These are phyloP conservation scores for Populus hybrid DNA, from an alignment of 441 rosid genomes.

Conservation along the genomic window DNA sequence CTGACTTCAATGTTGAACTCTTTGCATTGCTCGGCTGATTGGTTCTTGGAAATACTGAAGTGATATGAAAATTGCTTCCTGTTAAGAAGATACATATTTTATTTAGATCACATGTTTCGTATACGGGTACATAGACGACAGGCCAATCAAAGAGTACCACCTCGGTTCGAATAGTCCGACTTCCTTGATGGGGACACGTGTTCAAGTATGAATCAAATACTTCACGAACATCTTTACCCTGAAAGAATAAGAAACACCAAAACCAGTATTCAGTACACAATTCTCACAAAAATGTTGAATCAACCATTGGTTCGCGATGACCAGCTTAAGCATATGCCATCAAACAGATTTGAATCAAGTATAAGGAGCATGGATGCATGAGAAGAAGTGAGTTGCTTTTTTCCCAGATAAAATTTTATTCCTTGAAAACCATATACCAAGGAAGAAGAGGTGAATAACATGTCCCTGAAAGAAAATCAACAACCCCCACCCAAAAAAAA, in stretches of 20 bases:
- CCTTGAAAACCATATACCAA: neutral
- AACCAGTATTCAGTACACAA: conserved; percentile 1
- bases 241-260: conserved; percentile 15
- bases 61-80: conserved; percentile 90
- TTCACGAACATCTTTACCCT: conserved; percentile 65
- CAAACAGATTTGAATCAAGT: neutral
- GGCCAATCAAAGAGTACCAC: conserved; percentile 41
- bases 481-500: neutral
- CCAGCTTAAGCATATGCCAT: neutral
- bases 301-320: neutral
- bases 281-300: neutral
- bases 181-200: conserved; percentile 93
- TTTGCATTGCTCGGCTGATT: conserved; percentile 49
- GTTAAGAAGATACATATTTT: conserved; percentile 17
- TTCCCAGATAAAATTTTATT: neutral
- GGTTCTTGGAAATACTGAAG: conserved; percentile 98
- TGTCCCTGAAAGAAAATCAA: neutral
- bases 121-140: conserved; percentile 3
- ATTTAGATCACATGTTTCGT: neutral
- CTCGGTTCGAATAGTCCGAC: conserved; percentile 97
- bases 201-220: conserved; percentile 74
- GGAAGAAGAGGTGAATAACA: neutral
- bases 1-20: conserved; percentile 21
- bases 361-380: neutral
- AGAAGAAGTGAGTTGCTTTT: neutral